A percentile compares a stretch with the other conserved stretches of the same genome.
Evolutionary conservation across 2,329 filamentous ascomycete species (phyloP).

Genomic region (Hymenoscyphus scutula): DNA sequence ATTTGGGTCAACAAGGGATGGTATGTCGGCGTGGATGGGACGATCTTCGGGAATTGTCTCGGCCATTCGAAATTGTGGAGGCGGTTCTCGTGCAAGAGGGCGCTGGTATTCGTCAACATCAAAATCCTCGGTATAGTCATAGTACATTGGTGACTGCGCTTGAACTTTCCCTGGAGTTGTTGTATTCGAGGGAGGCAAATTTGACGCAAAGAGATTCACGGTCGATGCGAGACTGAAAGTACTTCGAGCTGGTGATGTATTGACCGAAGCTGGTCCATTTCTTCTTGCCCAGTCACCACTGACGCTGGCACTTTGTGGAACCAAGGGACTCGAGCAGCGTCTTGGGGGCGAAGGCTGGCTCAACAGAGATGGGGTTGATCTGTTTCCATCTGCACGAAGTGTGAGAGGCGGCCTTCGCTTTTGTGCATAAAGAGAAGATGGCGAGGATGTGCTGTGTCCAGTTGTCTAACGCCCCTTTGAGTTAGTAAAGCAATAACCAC

Average conservation of each 20-base stretch:
- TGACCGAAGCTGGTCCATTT: conserved; percentile 25
- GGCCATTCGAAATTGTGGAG: conserved; percentile 32
- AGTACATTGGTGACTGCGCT: conserved; percentile 34
- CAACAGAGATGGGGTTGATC: conserved; percentile 32
- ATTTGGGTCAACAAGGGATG: conserved; percentile 11
- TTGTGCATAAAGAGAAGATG: conserved; percentile 33
- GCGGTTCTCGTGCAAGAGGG: conserved; percentile 23
- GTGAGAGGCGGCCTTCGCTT: conserved; percentile 30
- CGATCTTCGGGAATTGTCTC: conserved; percentile 34
- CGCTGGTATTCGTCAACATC: conserved; percentile 28
- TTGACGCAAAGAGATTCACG: conserved; percentile 25
- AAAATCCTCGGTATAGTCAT: conserved; percentile 39
- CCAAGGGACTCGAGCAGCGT: conserved; percentile 29
- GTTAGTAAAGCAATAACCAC: neutral
- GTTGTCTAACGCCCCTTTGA: conserved; percentile 21
- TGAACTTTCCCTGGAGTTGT: conserved; percentile 31
- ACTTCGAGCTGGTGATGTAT: conserved; percentile 34
- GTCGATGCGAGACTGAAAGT: conserved; percentile 35
- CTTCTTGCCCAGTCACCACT: conserved; percentile 27
- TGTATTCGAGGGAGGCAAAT: conserved; percentile 25
- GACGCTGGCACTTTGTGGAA: conserved; percentile 18
- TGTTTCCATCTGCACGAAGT: conserved; percentile 31
- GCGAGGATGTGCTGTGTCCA: conserved; percentile 30
- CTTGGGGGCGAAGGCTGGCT: conserved; percentile 31
- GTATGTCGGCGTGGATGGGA: conserved; percentile 24